A percentile compares a stretch with the other conserved stretches of the same genome.
Conservation (phyloP, 73 alveolate species). For the Paramecium tetraurelia region DNA sequence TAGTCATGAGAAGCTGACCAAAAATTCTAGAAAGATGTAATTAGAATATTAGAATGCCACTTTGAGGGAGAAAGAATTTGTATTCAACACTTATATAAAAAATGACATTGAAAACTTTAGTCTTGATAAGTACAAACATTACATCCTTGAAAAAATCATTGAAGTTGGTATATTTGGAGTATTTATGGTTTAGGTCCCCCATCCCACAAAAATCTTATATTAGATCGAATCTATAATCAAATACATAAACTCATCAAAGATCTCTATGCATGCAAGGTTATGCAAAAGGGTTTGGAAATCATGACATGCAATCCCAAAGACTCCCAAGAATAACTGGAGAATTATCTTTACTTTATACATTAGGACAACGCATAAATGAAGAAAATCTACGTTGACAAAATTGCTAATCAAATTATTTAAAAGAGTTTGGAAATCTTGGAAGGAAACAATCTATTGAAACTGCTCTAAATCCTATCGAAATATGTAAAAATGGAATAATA, state of each 20-base stretch:
- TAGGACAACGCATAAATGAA: background rate
- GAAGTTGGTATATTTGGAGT: slow-evolving; percentile 6
- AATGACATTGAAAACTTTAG: slow-evolving; percentile 36
- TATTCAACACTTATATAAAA: slow-evolving; percentile 17
- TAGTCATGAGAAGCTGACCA: slow-evolving; percentile 38
- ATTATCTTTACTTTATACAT: slow-evolving; percentile 6
- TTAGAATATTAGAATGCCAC: slow-evolving; percentile 56
- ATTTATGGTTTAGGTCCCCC: slow-evolving; percentile 29
- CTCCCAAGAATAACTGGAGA: background rate
- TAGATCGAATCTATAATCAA: slow-evolving; percentile 22
- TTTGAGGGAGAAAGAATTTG: background rate
- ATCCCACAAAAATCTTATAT: background rate
- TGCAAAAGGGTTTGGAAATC: slow-evolving; percentile 42
- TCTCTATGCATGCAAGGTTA: slow-evolving; percentile 49
- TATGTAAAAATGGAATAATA: background rate
- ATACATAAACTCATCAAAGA: slow-evolving; percentile 22
- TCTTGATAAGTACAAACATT: slow-evolving; percentile 58
- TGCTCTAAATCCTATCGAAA: background rate
- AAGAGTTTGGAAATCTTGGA: slow-evolving; percentile 51
- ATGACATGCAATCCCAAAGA: background rate
- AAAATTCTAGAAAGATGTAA: slow-evolving; percentile 56
- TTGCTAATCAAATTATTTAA: slow-evolving; percentile 44
- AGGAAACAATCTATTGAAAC: slow-evolving; percentile 5
- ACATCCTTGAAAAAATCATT: slow-evolving; percentile 6
- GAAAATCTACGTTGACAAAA: slow-evolving; percentile 7